Conservation (phyloP, 192 early-diverging fungal species). For the Geranomyces michiganensis region DNA sequence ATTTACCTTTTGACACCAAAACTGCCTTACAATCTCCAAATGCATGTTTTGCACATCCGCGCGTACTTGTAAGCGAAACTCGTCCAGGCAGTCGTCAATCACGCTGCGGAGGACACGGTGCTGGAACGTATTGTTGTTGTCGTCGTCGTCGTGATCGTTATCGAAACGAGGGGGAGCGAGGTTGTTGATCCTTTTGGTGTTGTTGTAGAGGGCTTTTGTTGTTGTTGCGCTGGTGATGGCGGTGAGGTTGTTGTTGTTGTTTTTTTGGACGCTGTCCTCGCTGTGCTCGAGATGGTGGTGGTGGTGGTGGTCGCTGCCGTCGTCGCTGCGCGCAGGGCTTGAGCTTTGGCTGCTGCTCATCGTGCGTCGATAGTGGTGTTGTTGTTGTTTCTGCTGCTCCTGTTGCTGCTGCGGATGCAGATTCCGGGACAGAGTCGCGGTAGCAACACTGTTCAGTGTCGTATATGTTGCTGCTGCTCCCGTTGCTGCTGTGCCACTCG, state of each 20-base stretch:
- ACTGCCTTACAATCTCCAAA: conserved; percentile 68
- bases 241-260: no score
- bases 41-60: conserved; percentile 74
- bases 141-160: background rate
- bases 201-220: no score
- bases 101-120: conserved; percentile 58
- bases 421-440: no score
- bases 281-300: background rate
- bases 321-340: background rate
- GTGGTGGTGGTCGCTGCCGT: background rate
- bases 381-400: no score
- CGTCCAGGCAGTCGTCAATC: conserved; percentile 63
- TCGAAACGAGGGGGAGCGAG: no score
- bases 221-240: no score
- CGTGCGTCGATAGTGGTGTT: background rate
- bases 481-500: no score
- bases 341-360: background rate
- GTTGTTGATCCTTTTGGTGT: no score
- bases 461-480: no score
- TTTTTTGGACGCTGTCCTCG: no score
- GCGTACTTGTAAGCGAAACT: conserved; percentile 56
- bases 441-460: no score
- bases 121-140: conserved; percentile 11
- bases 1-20: conserved; percentile 64
- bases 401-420: no score